Base-by-base conservation (phyloP, 2,329 filamentous ascomycete genomes). In the Penicillium oxalicum region DNA sequence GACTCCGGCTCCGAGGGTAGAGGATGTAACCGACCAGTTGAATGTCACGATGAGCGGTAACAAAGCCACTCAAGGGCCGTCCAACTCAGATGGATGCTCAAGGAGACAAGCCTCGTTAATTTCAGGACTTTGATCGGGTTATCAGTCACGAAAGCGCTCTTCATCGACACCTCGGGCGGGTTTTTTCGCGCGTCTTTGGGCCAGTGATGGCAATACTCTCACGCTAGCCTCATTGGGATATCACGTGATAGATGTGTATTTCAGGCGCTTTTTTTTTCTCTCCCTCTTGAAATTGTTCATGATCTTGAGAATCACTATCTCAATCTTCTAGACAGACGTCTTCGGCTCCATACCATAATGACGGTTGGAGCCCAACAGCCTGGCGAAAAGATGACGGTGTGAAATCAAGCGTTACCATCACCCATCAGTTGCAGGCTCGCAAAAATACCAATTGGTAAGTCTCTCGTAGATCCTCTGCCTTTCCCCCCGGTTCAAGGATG, bases 401-500 rank as follows among this genome's bases (percentile, higher is more conserved):
- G 29, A 7, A 32, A 11, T 32, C 11, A 11, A 32, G 7, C 47
- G 29, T 45, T 40, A 18, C 50, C 45, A 57, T 52, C 54, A 54
- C 59, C 49, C 24, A 32, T 32, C 34, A 39, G 18, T 9, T 13
- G 7, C 18, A 36, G 8, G 27, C 43, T 32, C 9, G 32, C 34
- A 18, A 18, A 28, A 24, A 3, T 6, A 13, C 2, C 5, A 18
- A 29, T 33, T 8, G 61, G 64, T 67, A 50, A 63, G 64, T 64
- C 29, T 24, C 29, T 7, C 13, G 45, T 36, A 44, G 27, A 36
- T 40, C 45, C 40, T 43, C 48, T 42, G 50, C 43, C 36, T 29
- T 49, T 36, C 46, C 38, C 45, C 34, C 61, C 57, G 66, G 65
- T 67, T 62, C 63, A 55, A 77, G 75, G 81, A 84, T 83, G 81